These are phyloP conservation scores for Curvularia lunata DNA, from an alignment of 2,329 filamentous ascomycete species.

Conservation along the genomic window DNA sequence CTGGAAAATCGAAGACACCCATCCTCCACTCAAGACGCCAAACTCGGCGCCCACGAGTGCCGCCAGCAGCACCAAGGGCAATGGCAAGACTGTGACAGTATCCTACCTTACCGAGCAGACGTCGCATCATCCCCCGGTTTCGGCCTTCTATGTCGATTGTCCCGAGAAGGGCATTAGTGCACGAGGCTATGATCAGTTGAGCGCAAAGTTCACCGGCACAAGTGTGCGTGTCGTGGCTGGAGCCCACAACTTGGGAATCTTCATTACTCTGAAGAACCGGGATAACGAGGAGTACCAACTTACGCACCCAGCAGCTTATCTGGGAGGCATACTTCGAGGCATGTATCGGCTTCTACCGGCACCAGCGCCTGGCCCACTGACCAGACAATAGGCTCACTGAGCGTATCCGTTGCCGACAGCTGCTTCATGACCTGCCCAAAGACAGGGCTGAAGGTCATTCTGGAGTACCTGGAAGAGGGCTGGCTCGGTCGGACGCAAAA, in stretches of 20 bases:
- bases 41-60: constrained; percentile 51
- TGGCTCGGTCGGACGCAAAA: constrained; percentile 94
- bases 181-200: constrained; percentile 92
- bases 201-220: constrained; percentile 96
- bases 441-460: constrained; percentile 87
- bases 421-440: constrained; percentile 90
- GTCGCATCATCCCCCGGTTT: constrained; percentile 95
- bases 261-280: constrained; percentile 80
- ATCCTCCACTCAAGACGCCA: constrained; percentile 62
- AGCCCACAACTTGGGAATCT: constrained; percentile 94
- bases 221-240: constrained; percentile 90
- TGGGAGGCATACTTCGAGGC: constrained; percentile 84
- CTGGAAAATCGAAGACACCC: constrained; percentile 87
- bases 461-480: constrained; percentile 92
- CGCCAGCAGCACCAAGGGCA: constrained; percentile 45
- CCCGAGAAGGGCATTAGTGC: constrained; percentile 88
- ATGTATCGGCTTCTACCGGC: constrained; percentile 2
- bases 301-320: constrained; percentile 90
- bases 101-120: constrained; percentile 98
- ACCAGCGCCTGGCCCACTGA: constrained; percentile 14
- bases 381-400: constrained; percentile 66
- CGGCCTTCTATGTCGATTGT: constrained; percentile 92
- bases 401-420: constrained; percentile 86
- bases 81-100: constrained; percentile 69
- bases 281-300: constrained; percentile 92